Evolutionary conservation across 805 yeast species (phyloP).

Genomic region (Candida orba): DNA sequence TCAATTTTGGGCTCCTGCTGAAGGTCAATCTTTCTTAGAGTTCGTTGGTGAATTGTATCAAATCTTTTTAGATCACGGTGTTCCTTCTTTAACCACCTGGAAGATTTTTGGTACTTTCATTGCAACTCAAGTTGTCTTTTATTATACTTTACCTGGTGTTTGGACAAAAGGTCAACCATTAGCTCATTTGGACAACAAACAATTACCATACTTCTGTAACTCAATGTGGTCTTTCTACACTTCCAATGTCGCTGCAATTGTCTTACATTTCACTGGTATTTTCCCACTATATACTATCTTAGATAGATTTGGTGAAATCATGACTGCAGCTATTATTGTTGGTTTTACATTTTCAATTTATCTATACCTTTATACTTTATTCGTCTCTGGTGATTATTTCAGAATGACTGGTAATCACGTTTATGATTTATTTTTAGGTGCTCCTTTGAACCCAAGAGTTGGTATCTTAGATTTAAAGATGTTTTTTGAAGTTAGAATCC

Average conservation of each 20-base stretch:
- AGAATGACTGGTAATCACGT: slow-evolving; percentile 86
- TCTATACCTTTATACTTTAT: slow-evolving; percentile 62
- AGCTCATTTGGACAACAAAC: slow-evolving; percentile 68
- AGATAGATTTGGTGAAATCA: slow-evolving; percentile 82
- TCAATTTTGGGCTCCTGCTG: slow-evolving; percentile 57
- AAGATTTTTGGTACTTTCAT: slow-evolving; percentile 65
- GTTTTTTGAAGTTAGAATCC: slow-evolving; percentile 96
- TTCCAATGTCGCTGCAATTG: slow-evolving; percentile 48
- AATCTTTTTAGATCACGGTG: slow-evolving; percentile 42
- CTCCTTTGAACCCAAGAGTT: slow-evolving; percentile 91
- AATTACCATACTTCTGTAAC: slow-evolving; percentile 88
- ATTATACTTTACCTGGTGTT: slow-evolving; percentile 83
- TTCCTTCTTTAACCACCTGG: slow-evolving; percentile 60
- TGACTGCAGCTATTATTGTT: slow-evolving; percentile 81
- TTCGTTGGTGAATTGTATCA: slow-evolving; percentile 40
- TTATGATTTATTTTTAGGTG: slow-evolving; percentile 95
- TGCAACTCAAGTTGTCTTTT: slow-evolving; percentile 60
- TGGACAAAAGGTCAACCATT: slow-evolving; percentile 95
- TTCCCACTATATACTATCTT: slow-evolving; percentile 70
- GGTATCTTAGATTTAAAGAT: slow-evolving; percentile 91
- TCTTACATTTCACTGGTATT: slow-evolving; percentile 64
- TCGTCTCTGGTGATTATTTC: slow-evolving; percentile 68
- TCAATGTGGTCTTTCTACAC: slow-evolving; percentile 81
- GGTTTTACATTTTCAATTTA: slow-evolving; percentile 66
- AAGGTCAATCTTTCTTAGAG: slow-evolving; percentile 37